Base-by-base conservation (phyloP, 345 rosid genomes). In the Streptanthus diversifolius region DNA sequence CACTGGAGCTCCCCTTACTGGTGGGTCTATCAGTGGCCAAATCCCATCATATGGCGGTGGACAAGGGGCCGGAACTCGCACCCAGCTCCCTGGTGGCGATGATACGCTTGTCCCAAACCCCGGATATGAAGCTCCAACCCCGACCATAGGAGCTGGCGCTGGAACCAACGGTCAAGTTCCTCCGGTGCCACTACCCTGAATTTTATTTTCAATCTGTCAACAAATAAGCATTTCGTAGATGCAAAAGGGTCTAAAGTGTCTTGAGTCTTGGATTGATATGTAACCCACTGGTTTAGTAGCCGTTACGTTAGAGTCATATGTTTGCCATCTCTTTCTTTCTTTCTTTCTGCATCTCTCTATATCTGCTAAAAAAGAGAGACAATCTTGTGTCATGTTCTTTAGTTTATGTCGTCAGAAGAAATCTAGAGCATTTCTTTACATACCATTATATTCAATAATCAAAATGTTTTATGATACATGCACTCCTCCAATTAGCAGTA, bases 41-140 rank as follows among this genome's bases (percentile, higher is more conserved):
- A 3, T 62, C 58, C 72, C 75, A 59, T 68, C 79, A 9, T 78
- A 43, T 36, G 74, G 74, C 25, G 73, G 66, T 66, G 80, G 77
- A 64, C 37, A 61, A 53, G 68, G 68, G 4, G 5, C 43, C 9
- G 70, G 81, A 51, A 30, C 77, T 35, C 77, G 36, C 77, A 77
- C 73, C 57, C 48, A 81, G 59, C 37, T 83, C 71, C 91, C 91
- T 5, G 88, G 93, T 53, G 87, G 84, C 0, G 97, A 87, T 67
- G 88, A 90, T 73, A 77, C 88, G 9, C 60, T 78, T 15, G 76
- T 77, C 40, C 93, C 90, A 2, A 89, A 86, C 72, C 98, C 90
- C 0, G 91, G 93, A 11, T 63, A 48, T 39, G 93, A 87, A 74
- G 80, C 68, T 70, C 93, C 89, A 57, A 80, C 32, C 60, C 87